A percentile compares a stretch with the other conserved stretches of the same genome.
phyloP scores from a whole-genome alignment of 2,329 filamentous ascomycete species.

The Colletotrichum siamense region DNA sequence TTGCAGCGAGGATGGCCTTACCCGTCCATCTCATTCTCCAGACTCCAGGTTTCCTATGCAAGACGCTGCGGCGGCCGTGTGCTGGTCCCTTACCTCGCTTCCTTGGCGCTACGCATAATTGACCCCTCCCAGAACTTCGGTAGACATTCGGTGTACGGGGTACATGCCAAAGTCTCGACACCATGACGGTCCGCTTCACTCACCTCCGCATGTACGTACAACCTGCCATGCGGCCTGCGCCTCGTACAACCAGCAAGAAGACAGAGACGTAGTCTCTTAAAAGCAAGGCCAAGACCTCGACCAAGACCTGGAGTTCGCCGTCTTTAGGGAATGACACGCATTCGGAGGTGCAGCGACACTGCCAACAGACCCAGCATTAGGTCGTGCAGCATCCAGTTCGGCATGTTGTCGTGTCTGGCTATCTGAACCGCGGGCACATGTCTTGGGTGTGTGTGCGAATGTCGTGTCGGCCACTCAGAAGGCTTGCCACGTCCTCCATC shows the following conservation, averaged over 20 bases:
- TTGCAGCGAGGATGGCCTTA: background rate
- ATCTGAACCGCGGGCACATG: conserved; percentile 3
- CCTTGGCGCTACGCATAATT: conserved; percentile 2
- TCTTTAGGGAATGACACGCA: conserved; percentile 16
- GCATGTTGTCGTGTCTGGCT: conserved; percentile 16
- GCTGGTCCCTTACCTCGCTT: background rate
- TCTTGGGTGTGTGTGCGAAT: conserved; percentile 14
- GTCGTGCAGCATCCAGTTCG: conserved; percentile 21
- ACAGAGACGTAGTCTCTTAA: background rate
- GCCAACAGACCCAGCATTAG: background rate
- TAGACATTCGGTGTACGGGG: background rate
- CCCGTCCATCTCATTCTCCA: conserved; percentile 9
- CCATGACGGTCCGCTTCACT: background rate
- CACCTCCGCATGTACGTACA: background rate
- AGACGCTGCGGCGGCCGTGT: conserved; percentile 4
- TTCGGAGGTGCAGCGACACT: conserved; percentile 6
- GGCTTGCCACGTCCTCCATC: conserved; percentile 8
- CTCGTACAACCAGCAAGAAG: background rate
- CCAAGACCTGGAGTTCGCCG: conserved; percentile 5
- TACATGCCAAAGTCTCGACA: background rate
- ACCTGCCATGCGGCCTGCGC: background rate
- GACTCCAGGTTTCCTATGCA: conserved; percentile 15
- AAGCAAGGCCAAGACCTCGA: background rate
- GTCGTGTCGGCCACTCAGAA: conserved; percentile 4
- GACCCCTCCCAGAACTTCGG: background rate